phyloP scores from a whole-genome alignment of 2,329 filamentous ascomycete species.

The Endocalyx cinctus region DNA sequence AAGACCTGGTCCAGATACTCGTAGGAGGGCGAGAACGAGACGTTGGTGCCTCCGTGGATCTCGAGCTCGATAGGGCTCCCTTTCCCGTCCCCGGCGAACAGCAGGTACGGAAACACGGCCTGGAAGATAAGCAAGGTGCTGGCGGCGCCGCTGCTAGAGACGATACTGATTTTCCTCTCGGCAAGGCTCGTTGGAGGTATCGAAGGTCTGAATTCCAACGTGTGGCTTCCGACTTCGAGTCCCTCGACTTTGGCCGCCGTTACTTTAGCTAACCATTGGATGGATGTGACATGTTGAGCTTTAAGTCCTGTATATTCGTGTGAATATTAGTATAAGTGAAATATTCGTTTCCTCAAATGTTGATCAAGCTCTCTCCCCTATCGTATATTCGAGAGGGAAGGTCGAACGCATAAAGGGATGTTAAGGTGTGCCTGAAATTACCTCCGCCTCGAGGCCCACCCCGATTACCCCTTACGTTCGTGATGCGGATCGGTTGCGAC shows the following conservation, averaged over 20 bases:
- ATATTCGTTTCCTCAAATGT: no score
- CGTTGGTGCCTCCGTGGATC: slow-evolving; percentile 57
- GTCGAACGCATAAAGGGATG: no score
- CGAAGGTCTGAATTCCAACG: slow-evolving; percentile 42
- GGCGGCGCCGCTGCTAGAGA: slow-evolving; percentile 44
- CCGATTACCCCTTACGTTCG: slow-evolving; percentile 53
- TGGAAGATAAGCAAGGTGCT: slow-evolving; percentile 57
- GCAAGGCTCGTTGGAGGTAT: slow-evolving; percentile 33
- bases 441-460: slow-evolving; percentile 28
- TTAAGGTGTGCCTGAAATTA: no score
- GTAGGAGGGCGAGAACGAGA: slow-evolving; percentile 51
- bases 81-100: slow-evolving; percentile 46
- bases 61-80: slow-evolving; percentile 42
- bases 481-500: slow-evolving; percentile 47
- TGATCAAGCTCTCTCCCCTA: no score
- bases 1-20: slow-evolving; percentile 61
- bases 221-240: slow-evolving; percentile 45
- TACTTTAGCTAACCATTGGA: slow-evolving; percentile 48
- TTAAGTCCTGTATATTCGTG: slow-evolving; percentile 46
- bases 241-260: slow-evolving; percentile 48
- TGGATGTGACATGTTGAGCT: slow-evolving; percentile 54
- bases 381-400: no score
- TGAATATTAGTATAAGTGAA: no score
- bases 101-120: slow-evolving; percentile 53
- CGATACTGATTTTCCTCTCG: slow-evolving; percentile 43